Evolutionary conservation across 805 yeast genomes (phyloP).

Genomic region (Cephaloascus fragrans): DNA sequence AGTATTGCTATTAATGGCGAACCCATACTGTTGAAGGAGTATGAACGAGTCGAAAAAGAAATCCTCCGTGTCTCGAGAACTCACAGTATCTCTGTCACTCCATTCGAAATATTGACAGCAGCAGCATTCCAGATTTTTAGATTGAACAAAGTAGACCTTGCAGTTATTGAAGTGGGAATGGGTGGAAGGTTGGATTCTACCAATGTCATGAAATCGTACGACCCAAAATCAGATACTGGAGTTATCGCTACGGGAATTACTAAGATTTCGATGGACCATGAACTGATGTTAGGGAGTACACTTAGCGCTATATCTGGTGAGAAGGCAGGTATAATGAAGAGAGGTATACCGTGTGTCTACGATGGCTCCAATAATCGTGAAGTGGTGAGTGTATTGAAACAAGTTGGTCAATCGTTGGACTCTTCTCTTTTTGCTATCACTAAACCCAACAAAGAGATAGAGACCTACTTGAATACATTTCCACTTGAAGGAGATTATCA

Average conservation of each 20-base stretch:
- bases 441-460: not conserved
- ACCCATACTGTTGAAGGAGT: slow-evolving; percentile 39
- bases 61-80: slow-evolving; percentile 31
- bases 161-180: slow-evolving; percentile 87
- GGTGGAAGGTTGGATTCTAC: slow-evolving; percentile 92
- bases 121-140: slow-evolving; percentile 74
- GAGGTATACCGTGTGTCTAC: slow-evolving; percentile 49
- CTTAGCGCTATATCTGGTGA: slow-evolving; percentile 58
- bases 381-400: slow-evolving; percentile 37
- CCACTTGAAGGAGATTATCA: slow-evolving; percentile 74
- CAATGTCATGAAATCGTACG: slow-evolving; percentile 42
- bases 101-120: slow-evolving; percentile 80
- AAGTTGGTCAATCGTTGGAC: slow-evolving; percentile 20
- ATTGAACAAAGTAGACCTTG: slow-evolving; percentile 50
- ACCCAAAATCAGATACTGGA: slow-evolving; percentile 13
- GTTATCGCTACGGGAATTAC: slow-evolving; percentile 67
- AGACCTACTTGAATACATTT: slow-evolving; percentile 17
- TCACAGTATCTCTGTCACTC: slow-evolving; percentile 59
- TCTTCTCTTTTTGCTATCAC: slow-evolving; percentile 13
- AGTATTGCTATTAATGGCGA: slow-evolving; percentile 57
- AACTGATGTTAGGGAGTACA: slow-evolving; percentile 60
- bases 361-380: slow-evolving; percentile 54
- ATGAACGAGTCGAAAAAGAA: slow-evolving; percentile 28
- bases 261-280: slow-evolving; percentile 83
- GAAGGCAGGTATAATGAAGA: slow-evolving; percentile 81